phyloP scores from a whole-genome alignment of 2,329 filamentous ascomycete species.

The Tolypocladium tropicale region DNA sequence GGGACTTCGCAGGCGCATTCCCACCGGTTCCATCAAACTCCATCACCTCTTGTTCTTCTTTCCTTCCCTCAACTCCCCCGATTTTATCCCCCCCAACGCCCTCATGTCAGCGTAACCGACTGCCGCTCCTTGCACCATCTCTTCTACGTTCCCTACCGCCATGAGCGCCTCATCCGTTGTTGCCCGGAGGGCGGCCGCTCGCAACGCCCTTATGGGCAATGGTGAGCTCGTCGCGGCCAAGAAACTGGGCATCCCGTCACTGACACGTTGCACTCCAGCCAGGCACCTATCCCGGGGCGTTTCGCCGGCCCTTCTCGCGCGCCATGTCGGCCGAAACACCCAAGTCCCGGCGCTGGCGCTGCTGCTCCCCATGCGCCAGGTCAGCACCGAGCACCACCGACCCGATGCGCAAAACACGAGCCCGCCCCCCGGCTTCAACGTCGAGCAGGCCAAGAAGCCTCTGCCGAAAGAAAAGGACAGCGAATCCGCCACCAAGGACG shows the following conservation, averaged over 20 bases:
- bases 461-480: constrained; percentile 58
- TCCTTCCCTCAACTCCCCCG: background rate
- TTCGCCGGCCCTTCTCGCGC: constrained; percentile 34
- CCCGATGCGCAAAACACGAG: constrained; percentile 41
- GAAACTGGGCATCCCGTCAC: background rate
- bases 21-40: background rate
- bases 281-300: constrained; percentile 36
- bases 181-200: constrained; percentile 42
- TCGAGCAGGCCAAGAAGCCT: constrained; percentile 82
- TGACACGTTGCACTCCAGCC: constrained; percentile 22
- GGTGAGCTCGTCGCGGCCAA: constrained; percentile 23
- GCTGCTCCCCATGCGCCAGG: constrained; percentile 43
- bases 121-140: background rate
- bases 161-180: constrained; percentile 49
- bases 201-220: constrained; percentile 41
- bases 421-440: constrained; percentile 83
- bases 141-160: constrained; percentile 6
- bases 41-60: background rate
- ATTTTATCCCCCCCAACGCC: background rate
- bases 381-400: constrained; percentile 50
- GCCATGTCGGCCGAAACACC: constrained; percentile 34
- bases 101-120: background rate
- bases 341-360: constrained; percentile 43
- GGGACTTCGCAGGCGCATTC: background rate
- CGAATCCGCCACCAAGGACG: constrained; percentile 18